Percentiles rank a stretch among this genome's conserved stretches.
These are phyloP conservation scores for Globisporangium paroecandrum DNA, from an alignment of 352 stramenopile genomes.

Conservation along the genomic window DNA sequence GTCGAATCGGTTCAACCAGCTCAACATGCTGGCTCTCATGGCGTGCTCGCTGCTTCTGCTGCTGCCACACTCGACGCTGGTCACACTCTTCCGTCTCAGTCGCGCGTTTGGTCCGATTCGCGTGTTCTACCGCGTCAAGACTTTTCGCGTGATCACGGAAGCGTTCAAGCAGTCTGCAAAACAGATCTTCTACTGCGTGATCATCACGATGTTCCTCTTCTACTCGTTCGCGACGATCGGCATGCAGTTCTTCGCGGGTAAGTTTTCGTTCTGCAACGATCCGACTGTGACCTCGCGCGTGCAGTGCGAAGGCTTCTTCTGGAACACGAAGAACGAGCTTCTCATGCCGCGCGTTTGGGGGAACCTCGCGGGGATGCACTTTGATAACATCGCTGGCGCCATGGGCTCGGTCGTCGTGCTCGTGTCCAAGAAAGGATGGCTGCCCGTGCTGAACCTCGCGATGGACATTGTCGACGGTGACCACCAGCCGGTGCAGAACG, in stretches of 20 bases:
- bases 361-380: conserved; percentile 73
- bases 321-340: conserved; percentile 42
- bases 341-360: conserved; percentile 77
- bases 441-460: conserved; percentile 75
- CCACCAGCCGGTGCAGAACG: conserved; percentile 65
- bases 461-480: conserved; percentile 79
- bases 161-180: conserved; percentile 67
- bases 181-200: conserved; percentile 80
- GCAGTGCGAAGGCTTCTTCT: conserved; percentile 69
- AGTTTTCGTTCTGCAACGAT: conserved; percentile 83
- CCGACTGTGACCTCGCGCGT: conserved; percentile 34
- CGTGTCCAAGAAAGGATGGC: conserved; percentile 84
- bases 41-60: conserved; percentile 69
- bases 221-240: conserved; percentile 83
- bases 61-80: conserved; percentile 74
- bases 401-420: conserved; percentile 79
- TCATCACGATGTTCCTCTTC: conserved; percentile 78
- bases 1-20: conserved; percentile 78
- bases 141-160: conserved; percentile 82
- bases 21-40: conserved; percentile 82
- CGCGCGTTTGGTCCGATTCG: conserved; percentile 78
- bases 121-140: conserved; percentile 84
- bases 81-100: conserved; percentile 67
- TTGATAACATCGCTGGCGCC: conserved; percentile 77
- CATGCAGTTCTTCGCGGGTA: conserved; percentile 81